Conservation (phyloP, 805 yeast species). For the Metschnikowia borealis region DNA sequence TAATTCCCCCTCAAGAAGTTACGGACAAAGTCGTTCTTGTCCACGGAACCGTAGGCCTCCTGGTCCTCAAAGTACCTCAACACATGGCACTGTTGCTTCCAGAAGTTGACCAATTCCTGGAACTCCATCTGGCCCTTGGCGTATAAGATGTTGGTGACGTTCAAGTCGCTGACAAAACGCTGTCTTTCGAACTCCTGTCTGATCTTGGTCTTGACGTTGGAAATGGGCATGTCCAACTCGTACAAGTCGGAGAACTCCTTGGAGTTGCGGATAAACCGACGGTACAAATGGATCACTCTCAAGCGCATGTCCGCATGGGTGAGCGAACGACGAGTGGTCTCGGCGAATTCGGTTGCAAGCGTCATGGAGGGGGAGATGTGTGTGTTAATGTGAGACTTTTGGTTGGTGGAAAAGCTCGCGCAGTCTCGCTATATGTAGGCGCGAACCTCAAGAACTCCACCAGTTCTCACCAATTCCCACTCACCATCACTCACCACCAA, state of each 20-base stretch:
- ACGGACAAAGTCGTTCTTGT: conserved; percentile 61
- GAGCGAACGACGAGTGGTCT: conserved; percentile 66
- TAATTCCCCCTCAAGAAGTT: conserved; percentile 66
- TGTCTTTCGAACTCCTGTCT: conserved; percentile 89
- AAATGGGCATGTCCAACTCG: conserved; percentile 72
- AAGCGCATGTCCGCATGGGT: conserved; percentile 56
- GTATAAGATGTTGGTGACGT: conserved; percentile 62
- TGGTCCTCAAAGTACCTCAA: conserved; percentile 75
- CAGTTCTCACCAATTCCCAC: too few species aligned
- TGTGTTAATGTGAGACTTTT: conserved; percentile 7
- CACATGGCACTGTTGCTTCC: conserved; percentile 87
- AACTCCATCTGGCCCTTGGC: conserved; percentile 89
- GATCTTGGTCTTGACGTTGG: conserved; percentile 74
- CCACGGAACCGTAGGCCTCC: conserved; percentile 50
- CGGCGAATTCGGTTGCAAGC: conserved; percentile 78
- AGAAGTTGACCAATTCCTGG: conserved; percentile 81
- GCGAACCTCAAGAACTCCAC: too few species aligned
- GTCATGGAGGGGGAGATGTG: conserved; percentile 37
- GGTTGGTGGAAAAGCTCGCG: conserved; percentile 19
- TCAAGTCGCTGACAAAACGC: conserved; percentile 65
- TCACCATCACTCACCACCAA: too few species aligned
- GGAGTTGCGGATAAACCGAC: conserved; percentile 63
- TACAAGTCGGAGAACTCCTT: conserved; percentile 59
- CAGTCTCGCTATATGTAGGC: background rate
- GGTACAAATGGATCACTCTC: conserved; percentile 67